Base-by-base conservation (phyloP, 2,329 filamentous ascomycete genomes). In the Trichothecium sympodiale region DNA sequence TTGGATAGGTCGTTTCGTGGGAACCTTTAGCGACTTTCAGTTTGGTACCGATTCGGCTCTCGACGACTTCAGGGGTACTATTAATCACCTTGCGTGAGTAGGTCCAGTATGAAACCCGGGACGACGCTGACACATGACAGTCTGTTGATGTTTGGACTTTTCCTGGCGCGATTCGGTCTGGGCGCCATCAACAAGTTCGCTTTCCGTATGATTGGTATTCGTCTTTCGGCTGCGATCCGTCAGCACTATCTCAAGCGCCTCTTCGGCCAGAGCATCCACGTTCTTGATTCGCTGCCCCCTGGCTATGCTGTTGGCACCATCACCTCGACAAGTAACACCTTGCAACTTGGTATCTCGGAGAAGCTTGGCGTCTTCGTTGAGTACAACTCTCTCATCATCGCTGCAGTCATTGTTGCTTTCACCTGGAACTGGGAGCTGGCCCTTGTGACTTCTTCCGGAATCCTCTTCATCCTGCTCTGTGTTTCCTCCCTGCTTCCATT, bases 91-190 rank as follows among this genome's bases (percentile, higher is more conserved):
- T 39, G 55, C 71, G 53, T 68, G 48, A 46, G 62, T 45, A 17
- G 4, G 10, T 12, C 8, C 14, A 2, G n/a, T 26, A 1, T 13
- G 13, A 17, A 20, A 8, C 29, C 18, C 16, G 27, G 14, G 9
- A 25, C 34, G 36, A 15, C 38, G 16, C 30, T 29, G 14, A 41
- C 9, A 4, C 25, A 15, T 5, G 6, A 17, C 40, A 75, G 71
- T 2, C 58, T 87, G 0, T 83, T 78, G 53, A 76, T 86, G 47
- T 70, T 86, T 37, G 74, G 75, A 37, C 61, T 87, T 6, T 87
- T 86, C 52, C 55, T 86, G 29, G 80, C 61, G 12, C 74, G 79
- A 33, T 77, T 83, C 44, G 49, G 60, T 14, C 58, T 83, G 29
- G 73, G 71, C 40, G 85, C 83, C 42, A 59, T 78, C 40, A 69